Evolutionary conservation across 192 early-diverging fungal species (phyloP), one percentile per base, ranked within the genome.

Genomic region (Anaeromyces robustus): DNA sequence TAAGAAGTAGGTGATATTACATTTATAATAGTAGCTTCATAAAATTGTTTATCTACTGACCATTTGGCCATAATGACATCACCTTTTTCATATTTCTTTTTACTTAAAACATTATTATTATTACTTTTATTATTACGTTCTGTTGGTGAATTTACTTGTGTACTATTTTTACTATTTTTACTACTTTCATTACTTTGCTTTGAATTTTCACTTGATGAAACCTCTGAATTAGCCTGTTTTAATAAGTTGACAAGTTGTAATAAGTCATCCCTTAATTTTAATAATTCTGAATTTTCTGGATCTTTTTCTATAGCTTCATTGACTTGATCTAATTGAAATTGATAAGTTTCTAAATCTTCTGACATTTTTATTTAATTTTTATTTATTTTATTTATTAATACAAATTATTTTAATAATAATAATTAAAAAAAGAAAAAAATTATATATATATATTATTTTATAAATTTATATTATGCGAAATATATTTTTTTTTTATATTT

Each of bases 291-390:
- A 86, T 94, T 93, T 30, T 85, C 85, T 16, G 93, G 92, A 84
- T 94, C 92, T 79, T 85, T 88, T 78, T 79, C 78, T 30, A 95
- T 86, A 12, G 92, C 92, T 81, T 90, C 86, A 34, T 94, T 90
- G 78, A 95, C 90, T 83, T 93, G 91, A 29, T 88, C 89, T 78
- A 95, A 84, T 81, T 93, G 90, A 81, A 92, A 91, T 77, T 86
- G 89, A 82, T 92, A 92, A 16, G 81, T 81, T 77, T 85, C 86
- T 34, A 91, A 82, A 78, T 93, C 92, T 77, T 87, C 85, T 77
- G 82, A 77, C 52, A 68, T 68, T 68, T 68, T n/a, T n/a, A n/a
- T 14, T 22, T 22, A n/a, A 28, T 68, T n/a, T 68, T 68, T 39
- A 14, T 14, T 39, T 39, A 39, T 39, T 14, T 14, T 14, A 12